Evolutionary conservation across 805 yeast genomes (phyloP).

Genomic region (Zygosaccharomyces kombuchaensis): DNA sequence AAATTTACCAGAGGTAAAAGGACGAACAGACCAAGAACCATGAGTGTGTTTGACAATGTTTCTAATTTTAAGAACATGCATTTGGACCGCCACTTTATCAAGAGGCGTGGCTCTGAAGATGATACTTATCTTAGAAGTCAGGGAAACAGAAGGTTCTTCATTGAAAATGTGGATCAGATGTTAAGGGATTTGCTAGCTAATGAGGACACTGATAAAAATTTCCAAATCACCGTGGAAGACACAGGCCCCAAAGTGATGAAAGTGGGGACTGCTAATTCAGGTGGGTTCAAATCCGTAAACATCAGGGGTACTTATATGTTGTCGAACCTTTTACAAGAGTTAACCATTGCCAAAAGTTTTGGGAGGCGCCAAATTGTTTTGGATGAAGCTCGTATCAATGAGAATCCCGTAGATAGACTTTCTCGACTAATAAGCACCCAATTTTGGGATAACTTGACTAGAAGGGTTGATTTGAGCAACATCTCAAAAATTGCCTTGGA

Average conservation of each 20-base stretch:
- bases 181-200: slow-evolving; percentile 59
- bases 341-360: slow-evolving; percentile 76
- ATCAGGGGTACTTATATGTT: slow-evolving; percentile 87
- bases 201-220: slow-evolving; percentile 83
- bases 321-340: slow-evolving; percentile 79
- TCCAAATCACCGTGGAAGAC: slow-evolving; percentile 82
- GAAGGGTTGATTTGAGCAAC: slow-evolving; percentile 59
- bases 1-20: slow-evolving; percentile 32
- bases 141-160: slow-evolving; percentile 50
- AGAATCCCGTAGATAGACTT: slow-evolving; percentile 79
- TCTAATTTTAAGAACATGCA: slow-evolving; percentile 21
- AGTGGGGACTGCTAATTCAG: slow-evolving; percentile 78
- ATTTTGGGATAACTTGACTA: slow-evolving; percentile 77
- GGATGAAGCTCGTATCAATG: slow-evolving; percentile 79
- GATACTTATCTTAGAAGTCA: slow-evolving; percentile 38
- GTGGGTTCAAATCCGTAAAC: slow-evolving; percentile 68
- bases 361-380: slow-evolving; percentile 74
- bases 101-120: slow-evolving; percentile 54
- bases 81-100: slow-evolving; percentile 27
- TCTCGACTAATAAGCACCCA: slow-evolving; percentile 66
- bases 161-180: slow-evolving; percentile 70
- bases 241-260: slow-evolving; percentile 77
- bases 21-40: slow-evolving; percentile 53
- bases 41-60: slow-evolving; percentile 42
- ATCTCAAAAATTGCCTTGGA: slow-evolving; percentile 71